A percentile compares a stretch with the other conserved stretches of the same genome.
These are phyloP conservation scores for Penicillium daleae DNA, from an alignment of 495 filamentous ascomycete genomes.

Conservation along the genomic window DNA sequence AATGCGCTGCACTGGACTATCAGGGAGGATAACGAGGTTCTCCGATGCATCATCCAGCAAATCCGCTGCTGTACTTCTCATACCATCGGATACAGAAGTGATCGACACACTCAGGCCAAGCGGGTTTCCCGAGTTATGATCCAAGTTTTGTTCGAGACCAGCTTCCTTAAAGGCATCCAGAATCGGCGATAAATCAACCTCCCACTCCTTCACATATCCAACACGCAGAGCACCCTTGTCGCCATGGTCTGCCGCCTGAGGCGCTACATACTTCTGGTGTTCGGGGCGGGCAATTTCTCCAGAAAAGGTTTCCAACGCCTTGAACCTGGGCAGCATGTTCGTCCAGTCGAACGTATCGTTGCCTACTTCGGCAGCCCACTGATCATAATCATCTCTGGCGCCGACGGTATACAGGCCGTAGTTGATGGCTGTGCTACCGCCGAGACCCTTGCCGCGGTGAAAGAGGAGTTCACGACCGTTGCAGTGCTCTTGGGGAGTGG, in stretches of 20 bases:
- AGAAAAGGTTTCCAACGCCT: conserved; percentile 58
- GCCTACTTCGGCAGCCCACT: conserved; percentile 48
- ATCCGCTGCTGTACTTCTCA: conserved; percentile 56
- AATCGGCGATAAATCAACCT: conserved; percentile 49
- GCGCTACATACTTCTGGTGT: conserved; percentile 41
- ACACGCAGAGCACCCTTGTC: conserved; percentile 49
- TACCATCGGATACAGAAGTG: conserved; percentile 51
- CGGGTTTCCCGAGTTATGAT: conserved; percentile 64
- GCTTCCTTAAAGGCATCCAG: conserved; percentile 49
- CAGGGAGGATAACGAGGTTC: conserved; percentile 57
- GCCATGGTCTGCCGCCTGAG: conserved; percentile 50
- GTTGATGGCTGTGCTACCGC: conserved; percentile 66
- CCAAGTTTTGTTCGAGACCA: conserved; percentile 53
- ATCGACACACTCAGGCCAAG: conserved; percentile 57
- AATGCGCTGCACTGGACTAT: conserved; percentile 53
- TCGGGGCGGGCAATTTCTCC: conserved; percentile 36
- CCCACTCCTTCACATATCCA: conserved; percentile 52
- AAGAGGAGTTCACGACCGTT: conserved; percentile 57
- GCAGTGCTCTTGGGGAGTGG: conserved; percentile 55
- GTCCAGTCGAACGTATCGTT: conserved; percentile 57
- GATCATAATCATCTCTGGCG: conserved; percentile 62
- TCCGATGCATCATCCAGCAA: conserved; percentile 44
- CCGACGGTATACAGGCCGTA: conserved; percentile 63
- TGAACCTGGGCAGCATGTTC: conserved; percentile 50
- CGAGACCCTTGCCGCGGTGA: conserved; percentile 61